Evolutionary conservation across 1,139 yeast genomes (phyloP), one percentile per base, ranked within the genome.

Genomic region (Protomyces lactucae-debilis): DNA sequence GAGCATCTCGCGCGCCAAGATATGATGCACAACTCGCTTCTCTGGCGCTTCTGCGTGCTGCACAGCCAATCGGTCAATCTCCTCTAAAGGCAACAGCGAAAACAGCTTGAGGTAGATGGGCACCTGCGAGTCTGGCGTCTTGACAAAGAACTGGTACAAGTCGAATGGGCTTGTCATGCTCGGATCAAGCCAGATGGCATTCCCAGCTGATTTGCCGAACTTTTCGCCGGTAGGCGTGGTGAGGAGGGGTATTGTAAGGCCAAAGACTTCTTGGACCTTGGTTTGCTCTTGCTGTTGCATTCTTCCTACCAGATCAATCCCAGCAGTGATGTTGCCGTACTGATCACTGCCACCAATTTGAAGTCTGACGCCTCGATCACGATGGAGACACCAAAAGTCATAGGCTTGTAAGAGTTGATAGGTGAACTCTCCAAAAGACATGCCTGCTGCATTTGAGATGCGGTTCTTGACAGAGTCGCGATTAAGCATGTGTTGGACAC

Each of bases 271-370:
- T 23, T 48, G 25, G 4, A 10, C 16, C 46, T 32, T 35, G n/a
- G 23, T 16, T 14, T 9, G 12, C 12, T 23, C 32, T 65, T 55
- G 65, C 72, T 71, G 52, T 68, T 69, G 79, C 64, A 89, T 75
- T 69, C 97, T 78, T 0, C 87, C 80, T 54, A 93, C 90, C 66
- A 95, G 79, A 72, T 93, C 99, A 59, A 89, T 83, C 0, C 99
- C 99, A 0, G 98, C 98, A 4, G 96, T 90, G 68, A 95, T 95
- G 72, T 93, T 93, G 0, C 99, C 99, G 93, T 97, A 93, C 75
- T 93, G 99, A 73, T 93, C 99, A 73, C 88, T 91, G 8, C 99
- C 99, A 16, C 99, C 99, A 32, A 95, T 84, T 76, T 93, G 97
- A 10, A 63, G 40, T 75, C 59, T 81, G 53, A 93, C 95, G 2